phyloP scores from a whole-genome alignment of 2,329 filamentous ascomycete species.

The Allantophomopsis cytisporea region DNA sequence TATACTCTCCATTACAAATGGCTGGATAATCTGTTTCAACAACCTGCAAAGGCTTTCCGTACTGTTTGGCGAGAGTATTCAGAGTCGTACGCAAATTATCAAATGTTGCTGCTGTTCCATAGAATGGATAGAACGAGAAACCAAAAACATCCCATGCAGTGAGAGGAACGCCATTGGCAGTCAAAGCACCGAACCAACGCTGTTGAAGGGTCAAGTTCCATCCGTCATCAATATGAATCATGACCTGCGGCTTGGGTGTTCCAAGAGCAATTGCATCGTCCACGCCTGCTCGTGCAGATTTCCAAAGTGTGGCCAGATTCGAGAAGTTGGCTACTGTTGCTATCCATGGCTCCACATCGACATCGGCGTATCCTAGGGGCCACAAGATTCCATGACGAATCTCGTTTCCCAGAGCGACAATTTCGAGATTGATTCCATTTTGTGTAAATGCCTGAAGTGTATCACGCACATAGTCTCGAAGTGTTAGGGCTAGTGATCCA shows the following conservation, averaged over 20 bases:
- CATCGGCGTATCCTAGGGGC: conserved; percentile 41
- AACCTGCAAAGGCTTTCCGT: conserved; percentile 52
- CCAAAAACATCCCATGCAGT: conserved; percentile 58
- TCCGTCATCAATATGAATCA: conserved; percentile 63
- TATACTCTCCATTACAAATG: conserved; percentile 41
- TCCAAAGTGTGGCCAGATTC: conserved; percentile 48
- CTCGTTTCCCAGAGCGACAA: conserved; percentile 64
- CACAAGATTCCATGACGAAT: conserved; percentile 55
- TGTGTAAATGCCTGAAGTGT: conserved; percentile 46
- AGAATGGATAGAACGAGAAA: conserved; percentile 63
- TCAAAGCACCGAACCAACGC: conserved; percentile 45
- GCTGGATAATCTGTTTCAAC: conserved; percentile 61
- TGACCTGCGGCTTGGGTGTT: conserved; percentile 42
- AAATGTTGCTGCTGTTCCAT: conserved; percentile 44
- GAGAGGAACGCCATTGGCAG: conserved; percentile 36
- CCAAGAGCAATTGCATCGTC: conserved; percentile 37
- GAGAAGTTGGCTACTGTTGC: conserved; percentile 26
- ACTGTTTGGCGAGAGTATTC: conserved; percentile 41
- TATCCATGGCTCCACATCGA: conserved; percentile 19
- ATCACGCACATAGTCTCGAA: conserved; percentile 55
- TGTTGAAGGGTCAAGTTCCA: conserved; percentile 55
- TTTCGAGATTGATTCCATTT: conserved; percentile 39
- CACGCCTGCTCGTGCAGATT: conserved; percentile 43
- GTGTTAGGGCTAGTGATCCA: conserved; percentile 38
- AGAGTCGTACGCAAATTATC: conserved; percentile 38